phyloP scores from a whole-genome alignment of 306 rosid species.

The Dryas octopetala region DNA sequence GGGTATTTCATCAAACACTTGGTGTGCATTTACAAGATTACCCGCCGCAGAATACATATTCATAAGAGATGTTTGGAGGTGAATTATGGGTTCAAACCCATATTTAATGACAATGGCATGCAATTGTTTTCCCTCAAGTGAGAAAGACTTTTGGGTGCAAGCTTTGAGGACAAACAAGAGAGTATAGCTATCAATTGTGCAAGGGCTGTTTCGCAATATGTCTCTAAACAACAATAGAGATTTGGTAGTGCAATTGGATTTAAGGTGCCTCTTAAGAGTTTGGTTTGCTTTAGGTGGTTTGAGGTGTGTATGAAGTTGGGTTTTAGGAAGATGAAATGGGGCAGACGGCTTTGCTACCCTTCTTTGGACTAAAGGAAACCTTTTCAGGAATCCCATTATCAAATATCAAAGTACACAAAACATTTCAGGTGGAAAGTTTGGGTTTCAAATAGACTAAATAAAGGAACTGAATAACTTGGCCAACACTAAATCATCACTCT shows the following conservation, averaged over 20 bases:
- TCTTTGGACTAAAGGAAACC: slow-evolving; percentile 18
- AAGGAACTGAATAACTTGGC: not conserved
- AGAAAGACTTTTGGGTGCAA: slow-evolving; percentile 30
- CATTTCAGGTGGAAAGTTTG: not conserved
- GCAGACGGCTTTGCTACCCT: slow-evolving; percentile 8
- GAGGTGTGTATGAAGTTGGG: slow-evolving; percentile 33
- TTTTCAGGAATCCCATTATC: slow-evolving; percentile 33
- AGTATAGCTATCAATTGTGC: slow-evolving; percentile 48
- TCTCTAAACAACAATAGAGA: slow-evolving; percentile 43
- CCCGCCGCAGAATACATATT: slow-evolving; percentile 30
- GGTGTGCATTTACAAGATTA: slow-evolving; percentile 32
- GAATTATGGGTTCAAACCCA: slow-evolving; percentile 37
- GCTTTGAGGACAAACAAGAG: slow-evolving; percentile 49
- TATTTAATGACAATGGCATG: slow-evolving; percentile 47
- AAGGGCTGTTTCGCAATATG: slow-evolving; percentile 33
- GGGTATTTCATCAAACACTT: slow-evolving; percentile 48
- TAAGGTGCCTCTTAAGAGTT: slow-evolving; percentile 40
- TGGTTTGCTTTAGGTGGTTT: slow-evolving; percentile 61
- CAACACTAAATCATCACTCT: not conserved
- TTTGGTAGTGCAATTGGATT: slow-evolving; percentile 35
- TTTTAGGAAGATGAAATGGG: slow-evolving; percentile 21
- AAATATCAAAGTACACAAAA: not conserved
- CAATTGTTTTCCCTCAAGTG: slow-evolving; percentile 39
- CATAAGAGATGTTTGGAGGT: slow-evolving; percentile 55
- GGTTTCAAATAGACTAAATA: not conserved